Conservation (phyloP, 1,139 yeast genomes). For the Candida sp. region DNA sequence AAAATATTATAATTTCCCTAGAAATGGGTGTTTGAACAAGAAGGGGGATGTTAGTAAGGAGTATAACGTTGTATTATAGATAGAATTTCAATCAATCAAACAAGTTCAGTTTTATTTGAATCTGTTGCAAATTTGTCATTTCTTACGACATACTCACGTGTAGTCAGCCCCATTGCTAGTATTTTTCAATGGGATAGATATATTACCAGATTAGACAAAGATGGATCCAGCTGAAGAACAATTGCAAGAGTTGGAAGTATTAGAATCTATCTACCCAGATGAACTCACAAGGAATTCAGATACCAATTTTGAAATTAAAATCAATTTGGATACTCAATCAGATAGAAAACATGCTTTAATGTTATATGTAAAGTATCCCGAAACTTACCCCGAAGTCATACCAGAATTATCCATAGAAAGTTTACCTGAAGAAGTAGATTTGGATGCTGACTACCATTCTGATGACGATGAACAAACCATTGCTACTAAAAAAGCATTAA, state of each 20-base stretch:
- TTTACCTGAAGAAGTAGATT: constrained; percentile 27
- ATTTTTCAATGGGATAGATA: not conserved
- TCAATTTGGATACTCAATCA: constrained; percentile 57
- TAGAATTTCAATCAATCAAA: no score
- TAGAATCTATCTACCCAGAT: constrained; percentile 91
- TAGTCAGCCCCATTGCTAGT: no score
- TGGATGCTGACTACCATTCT: constrained; percentile 37
- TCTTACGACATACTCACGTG: not conserved
- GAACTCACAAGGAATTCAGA: constrained; percentile 53
- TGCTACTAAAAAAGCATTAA: constrained; percentile 9
- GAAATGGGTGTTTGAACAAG: no score
- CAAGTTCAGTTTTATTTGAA: no score
- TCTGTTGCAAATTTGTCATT: not conserved
- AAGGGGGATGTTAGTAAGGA: no score
- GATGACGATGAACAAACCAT: constrained; percentile 16
- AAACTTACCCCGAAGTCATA: constrained; percentile 64
- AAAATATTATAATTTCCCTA: no score
- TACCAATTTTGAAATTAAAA: constrained; percentile 43
- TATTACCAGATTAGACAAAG: not conserved
- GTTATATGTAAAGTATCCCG: constrained; percentile 64
- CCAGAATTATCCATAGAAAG: constrained; percentile 50
- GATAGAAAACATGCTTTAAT: constrained; percentile 52
- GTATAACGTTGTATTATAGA: no score
- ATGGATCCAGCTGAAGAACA: constrained; percentile 81
- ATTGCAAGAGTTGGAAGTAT: constrained; percentile 73